A percentile compares a stretch with the other conserved stretches of the same genome.
Evolutionary conservation across 768 basidiomycete species (phyloP).

Genomic region (Mycena metata): DNA sequence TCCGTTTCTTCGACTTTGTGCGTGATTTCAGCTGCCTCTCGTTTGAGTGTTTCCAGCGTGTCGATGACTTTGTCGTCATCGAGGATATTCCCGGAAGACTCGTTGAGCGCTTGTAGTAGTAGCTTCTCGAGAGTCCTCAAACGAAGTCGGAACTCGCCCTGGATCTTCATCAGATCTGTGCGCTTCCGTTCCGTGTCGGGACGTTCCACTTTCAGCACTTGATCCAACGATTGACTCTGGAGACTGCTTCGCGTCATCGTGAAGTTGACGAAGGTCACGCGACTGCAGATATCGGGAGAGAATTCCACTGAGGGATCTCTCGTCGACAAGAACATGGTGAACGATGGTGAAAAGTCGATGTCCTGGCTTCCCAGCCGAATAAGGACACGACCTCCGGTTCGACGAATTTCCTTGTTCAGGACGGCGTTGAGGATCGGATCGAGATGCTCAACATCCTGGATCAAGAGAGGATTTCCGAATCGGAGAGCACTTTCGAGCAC

Average conservation of each 20-base stretch:
- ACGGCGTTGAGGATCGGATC: constrained; percentile 98
- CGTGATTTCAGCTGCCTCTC: constrained; percentile 96
- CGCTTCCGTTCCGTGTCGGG: constrained; percentile 97
- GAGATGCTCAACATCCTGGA: constrained; percentile 97
- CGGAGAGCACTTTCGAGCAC: constrained; percentile 98
- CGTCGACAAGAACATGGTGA: constrained; percentile 99
- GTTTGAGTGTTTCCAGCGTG: constrained; percentile 94
- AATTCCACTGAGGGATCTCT: constrained; percentile 98
- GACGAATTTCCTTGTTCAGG: constrained; percentile 94
- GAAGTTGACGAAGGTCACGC: constrained; percentile 96
- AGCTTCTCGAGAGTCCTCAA: constrained; percentile 94
- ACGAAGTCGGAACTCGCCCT: constrained; percentile 96
- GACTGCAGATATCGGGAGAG: constrained; percentile 98
- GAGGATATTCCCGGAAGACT: constrained; percentile 95
- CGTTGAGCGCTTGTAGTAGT: constrained; percentile 94
- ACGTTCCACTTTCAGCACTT: constrained; percentile 96
- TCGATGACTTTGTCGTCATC: constrained; percentile 99
- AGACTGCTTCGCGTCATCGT: constrained; percentile 99
- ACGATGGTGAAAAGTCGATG: constrained; percentile 99
- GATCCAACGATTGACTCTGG: constrained; percentile 97
- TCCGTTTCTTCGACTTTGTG: constrained; percentile 98
- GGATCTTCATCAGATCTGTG: constrained; percentile 97
- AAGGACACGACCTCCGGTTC: constrained; percentile 96
- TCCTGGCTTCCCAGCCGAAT: constrained; percentile 98
- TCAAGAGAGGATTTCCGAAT: constrained; percentile 96